Percentiles rank a stretch among this genome's conserved stretches.
These are phyloP conservation scores for Artemisia tridentata DNA, from an alignment of 129 eudicot genomes.

Conservation along the genomic window DNA sequence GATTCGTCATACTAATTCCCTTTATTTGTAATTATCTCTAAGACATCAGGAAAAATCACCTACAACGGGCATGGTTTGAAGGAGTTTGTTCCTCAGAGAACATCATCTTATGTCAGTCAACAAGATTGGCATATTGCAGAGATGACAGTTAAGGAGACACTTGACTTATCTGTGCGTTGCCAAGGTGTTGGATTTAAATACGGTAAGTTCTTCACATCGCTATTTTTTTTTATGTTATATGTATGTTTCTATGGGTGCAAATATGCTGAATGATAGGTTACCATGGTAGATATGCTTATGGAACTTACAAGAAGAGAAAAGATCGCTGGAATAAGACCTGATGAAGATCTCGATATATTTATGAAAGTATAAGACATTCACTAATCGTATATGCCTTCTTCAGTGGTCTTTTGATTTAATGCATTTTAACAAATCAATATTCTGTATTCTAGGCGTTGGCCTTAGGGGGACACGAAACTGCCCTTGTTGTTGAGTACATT, in stretches of 20 bases:
- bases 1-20: slow-evolving; percentile 6
- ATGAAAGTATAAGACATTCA: slow-evolving; percentile 58
- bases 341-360: slow-evolving; percentile 96
- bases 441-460: slow-evolving; percentile 60
- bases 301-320: slow-evolving; percentile 96
- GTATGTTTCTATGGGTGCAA: slow-evolving; percentile 19
- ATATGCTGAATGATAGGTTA: slow-evolving; percentile 33
- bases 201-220: slow-evolving; percentile 50
- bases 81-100: slow-evolving; percentile 96
- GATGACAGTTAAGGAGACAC: slow-evolving; percentile 95
- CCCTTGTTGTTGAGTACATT: slow-evolving; percentile 86
- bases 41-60: slow-evolving; percentile 87
- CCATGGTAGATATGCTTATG: slow-evolving; percentile 82
- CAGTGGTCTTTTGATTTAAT: not conserved
- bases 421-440: slow-evolving; percentile 9
- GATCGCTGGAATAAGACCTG: slow-evolving; percentile 75
- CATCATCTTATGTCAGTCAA: slow-evolving; percentile 94
- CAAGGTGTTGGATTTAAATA: slow-evolving; percentile 96
- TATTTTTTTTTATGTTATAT: slow-evolving; percentile 2
- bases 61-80: slow-evolving; percentile 85
- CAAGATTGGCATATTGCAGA: slow-evolving; percentile 96
- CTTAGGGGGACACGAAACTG: slow-evolving; percentile 75
- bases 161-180: slow-evolving; percentile 84
- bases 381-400: slow-evolving; percentile 18
- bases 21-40: slow-evolving; percentile 30